Base-by-base conservation (phyloP, 129 eudicot genomes). In the Kitagawia praeruptora region DNA sequence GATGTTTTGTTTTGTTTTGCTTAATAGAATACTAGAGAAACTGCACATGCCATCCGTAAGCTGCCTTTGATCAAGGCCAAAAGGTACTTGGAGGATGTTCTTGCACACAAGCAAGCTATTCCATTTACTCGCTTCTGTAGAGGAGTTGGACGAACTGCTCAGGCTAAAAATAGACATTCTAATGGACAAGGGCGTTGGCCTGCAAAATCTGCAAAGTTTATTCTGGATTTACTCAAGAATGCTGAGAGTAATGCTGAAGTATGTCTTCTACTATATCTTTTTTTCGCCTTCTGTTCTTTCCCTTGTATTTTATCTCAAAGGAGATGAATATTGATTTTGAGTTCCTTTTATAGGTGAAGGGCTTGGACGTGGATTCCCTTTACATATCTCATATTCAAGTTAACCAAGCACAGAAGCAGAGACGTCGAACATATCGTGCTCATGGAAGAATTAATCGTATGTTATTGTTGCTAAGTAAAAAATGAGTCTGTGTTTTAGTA, bases 101-200 rank as follows among this genome's bases (percentile, higher is more conserved):
- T 89, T 79, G 86, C 82, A 42, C 93, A 89, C 85, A 89, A 89
- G 64, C 93, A 89, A 85, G 93, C 90, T 70, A 86, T 89, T 61
- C 89, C 93, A 7, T 89, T 89, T 88, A 87, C 90, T 1, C 88
- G 93, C 19, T 89, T 89, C 78, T 89, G 93, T 75, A 80, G 90
- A 44, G 93, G 93, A 76, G 93, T 89, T 67, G 93, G 93, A 16
- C 80, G 93, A 21, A 89, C 93, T 83, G 90, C 93, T 76, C 93
- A 89, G 77, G 93, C 90, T 4, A 89, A 89, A 76, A 89, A 89
- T 70, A 85, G 88, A 12, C 93, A 89, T 76, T 83, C 93, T 66
- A 89, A 87, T 77, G 93, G 93, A 34, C 93, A 89, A 78, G 92
- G 92, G 78, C 89, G 90, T 14, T 89, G 92, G 89, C 92, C 92